Conservation (phyloP, 345 rosid species). For the Jatropha curcas region DNA sequence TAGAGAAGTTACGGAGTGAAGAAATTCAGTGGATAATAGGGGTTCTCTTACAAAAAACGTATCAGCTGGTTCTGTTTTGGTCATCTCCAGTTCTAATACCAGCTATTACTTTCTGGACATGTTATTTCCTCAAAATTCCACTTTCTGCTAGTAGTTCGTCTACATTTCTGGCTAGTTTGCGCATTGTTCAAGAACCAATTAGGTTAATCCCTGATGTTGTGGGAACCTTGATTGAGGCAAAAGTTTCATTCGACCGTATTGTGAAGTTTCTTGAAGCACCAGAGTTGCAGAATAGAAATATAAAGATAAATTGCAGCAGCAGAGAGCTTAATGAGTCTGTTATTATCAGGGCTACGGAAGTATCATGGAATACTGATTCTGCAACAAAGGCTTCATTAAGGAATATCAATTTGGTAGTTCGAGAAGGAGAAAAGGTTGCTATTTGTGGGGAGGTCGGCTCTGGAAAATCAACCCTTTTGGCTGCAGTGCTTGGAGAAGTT, state of each 20-base stretch:
- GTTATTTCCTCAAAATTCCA: constrained; percentile 45
- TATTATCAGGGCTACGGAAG: constrained; percentile 29
- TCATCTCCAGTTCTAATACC: constrained; percentile 47
- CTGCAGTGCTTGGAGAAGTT: constrained; percentile 60
- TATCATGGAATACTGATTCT: constrained; percentile 48
- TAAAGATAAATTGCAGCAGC: constrained; percentile 16
- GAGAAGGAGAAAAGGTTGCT: constrained; percentile 46
- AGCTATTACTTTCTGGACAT: constrained; percentile 44
- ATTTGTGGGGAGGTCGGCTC: constrained; percentile 71
- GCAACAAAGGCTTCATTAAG: constrained; percentile 33
- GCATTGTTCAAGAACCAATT: constrained; percentile 49
- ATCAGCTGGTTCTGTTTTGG: constrained; percentile 41
- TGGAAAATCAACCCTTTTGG: constrained; percentile 61
- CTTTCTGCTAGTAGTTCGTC: constrained; percentile 44
- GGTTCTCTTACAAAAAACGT: constrained; percentile 35
- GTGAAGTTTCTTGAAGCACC: constrained; percentile 48
- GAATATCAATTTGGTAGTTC: constrained; percentile 36
- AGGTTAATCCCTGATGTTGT: constrained; percentile 50
- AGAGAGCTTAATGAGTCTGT: constrained; percentile 26
- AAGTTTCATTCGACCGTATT: constrained; percentile 47
- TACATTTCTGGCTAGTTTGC: constrained; percentile 53
- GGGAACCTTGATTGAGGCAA: constrained; percentile 44
- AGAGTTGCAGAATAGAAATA: constrained; percentile 32
- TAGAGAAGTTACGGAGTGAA: constrained; percentile 38
- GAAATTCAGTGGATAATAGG: constrained; percentile 38